Percentiles rank a stretch among this genome's conserved stretches.
phyloP scores from a whole-genome alignment of 176 grass and related monocot species.

The Oryza meridionalis region DNA sequence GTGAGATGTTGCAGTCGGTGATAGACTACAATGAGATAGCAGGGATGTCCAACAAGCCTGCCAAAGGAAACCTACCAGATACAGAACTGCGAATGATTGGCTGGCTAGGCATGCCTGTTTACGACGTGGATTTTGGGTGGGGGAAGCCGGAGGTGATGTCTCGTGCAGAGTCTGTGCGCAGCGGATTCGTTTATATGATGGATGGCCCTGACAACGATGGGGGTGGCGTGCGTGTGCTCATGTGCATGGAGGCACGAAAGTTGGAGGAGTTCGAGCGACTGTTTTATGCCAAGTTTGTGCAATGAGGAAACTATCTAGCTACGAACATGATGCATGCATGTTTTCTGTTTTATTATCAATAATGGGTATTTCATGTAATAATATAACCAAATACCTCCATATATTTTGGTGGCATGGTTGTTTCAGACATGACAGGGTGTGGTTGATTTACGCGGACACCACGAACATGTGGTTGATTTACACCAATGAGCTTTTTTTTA shows the following conservation, averaged over 20 bases:
- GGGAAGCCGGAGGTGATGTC: constrained; percentile 20
- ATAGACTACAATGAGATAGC: constrained; percentile 32
- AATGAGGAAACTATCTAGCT: too few species aligned
- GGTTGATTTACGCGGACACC: too few species aligned
- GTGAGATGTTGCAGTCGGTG: constrained; percentile 30
- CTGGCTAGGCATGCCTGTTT: constrained; percentile 41
- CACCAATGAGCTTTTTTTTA: too few species aligned
- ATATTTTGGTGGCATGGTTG: too few species aligned
- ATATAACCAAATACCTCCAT: too few species aligned
- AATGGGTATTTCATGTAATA: too few species aligned
- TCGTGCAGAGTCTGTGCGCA: background rate
- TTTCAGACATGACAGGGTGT: too few species aligned
- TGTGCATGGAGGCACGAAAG: background rate
- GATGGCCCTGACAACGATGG: background rate
- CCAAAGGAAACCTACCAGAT: background rate
- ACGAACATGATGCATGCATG: too few species aligned
- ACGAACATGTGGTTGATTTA: too few species aligned
- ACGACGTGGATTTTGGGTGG: constrained; percentile 11
- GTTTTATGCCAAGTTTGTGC: background rate
- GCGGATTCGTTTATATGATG: constrained; percentile 35
- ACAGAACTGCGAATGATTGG: constrained; percentile 31
- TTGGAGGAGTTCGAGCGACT: background rate
- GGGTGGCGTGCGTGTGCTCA: background rate
- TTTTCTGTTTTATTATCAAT: too few species aligned
- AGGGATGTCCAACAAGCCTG: background rate